Conservation (phyloP, 2,329 filamentous ascomycete species). For the Arachnomyces sp. region DNA sequence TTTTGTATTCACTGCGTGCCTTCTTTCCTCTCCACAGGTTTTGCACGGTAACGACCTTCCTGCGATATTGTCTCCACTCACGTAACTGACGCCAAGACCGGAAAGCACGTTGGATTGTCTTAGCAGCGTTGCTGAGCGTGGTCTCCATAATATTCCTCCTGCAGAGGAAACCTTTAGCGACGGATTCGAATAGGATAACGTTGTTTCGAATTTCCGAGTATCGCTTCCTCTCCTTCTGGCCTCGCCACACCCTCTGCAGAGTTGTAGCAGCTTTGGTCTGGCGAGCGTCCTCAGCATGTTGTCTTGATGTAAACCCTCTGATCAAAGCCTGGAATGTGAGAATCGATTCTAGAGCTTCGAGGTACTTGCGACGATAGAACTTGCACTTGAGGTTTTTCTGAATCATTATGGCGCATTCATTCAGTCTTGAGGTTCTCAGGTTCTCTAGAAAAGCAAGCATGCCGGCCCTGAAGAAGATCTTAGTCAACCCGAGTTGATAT, state of each 20-base stretch:
- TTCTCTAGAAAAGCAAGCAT: slow-evolving; percentile 99
- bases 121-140: slow-evolving; percentile 81
- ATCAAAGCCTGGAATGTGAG: slow-evolving; percentile 70
- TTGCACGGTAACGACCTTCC: slow-evolving; percentile 82
- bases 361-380: slow-evolving; percentile 86
- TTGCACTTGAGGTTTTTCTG: slow-evolving; percentile 96
- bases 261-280: slow-evolving; percentile 81
- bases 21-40: slow-evolving; percentile 82
- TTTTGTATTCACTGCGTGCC: slow-evolving; percentile 82
- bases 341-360: slow-evolving; percentile 77
- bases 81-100: slow-evolving; percentile 70
- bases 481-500: slow-evolving; percentile 94
- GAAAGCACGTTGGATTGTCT: slow-evolving; percentile 86
- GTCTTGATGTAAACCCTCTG: slow-evolving; percentile 70
- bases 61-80: slow-evolving; percentile 80
- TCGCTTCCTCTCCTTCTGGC: slow-evolving; percentile 76
- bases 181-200: slow-evolving; percentile 79
- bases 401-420: slow-evolving; percentile 92
- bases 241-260: slow-evolving; percentile 92
- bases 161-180: slow-evolving; percentile 84
- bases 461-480: slow-evolving; percentile 98
- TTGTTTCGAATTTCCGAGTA: slow-evolving; percentile 74
- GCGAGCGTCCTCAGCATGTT: slow-evolving; percentile 70
- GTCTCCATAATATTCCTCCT: slow-evolving; percentile 91
- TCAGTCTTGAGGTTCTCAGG: slow-evolving; percentile 78